Evolutionary conservation across 2,329 filamentous ascomycete species (phyloP).

Genomic region (Botrytis aclada): DNA sequence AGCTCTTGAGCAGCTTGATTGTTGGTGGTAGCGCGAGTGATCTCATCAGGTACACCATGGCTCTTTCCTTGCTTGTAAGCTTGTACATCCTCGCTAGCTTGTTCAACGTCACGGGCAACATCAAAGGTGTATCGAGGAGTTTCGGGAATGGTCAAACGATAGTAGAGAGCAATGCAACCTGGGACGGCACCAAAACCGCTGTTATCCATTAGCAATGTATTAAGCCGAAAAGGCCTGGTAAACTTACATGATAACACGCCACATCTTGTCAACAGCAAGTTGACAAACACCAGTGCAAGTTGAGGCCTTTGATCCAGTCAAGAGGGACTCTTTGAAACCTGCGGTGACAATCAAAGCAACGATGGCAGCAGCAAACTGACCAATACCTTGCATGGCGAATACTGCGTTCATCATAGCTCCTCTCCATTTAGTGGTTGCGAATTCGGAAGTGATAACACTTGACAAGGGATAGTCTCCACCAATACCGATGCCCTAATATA

Average conservation of each 20-base stretch:
- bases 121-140: conserved; percentile 88
- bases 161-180: conserved; percentile 79
- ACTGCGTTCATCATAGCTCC: conserved; percentile 85
- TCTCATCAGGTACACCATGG: conserved; percentile 53
- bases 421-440: conserved; percentile 80
- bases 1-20: conserved; percentile 47
- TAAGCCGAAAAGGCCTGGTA: background rate
- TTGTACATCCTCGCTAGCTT: conserved; percentile 68
- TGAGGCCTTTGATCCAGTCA: conserved; percentile 48
- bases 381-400: conserved; percentile 84
- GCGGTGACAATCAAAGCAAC: conserved; percentile 72
- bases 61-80: conserved; percentile 67
- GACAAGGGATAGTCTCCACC: conserved; percentile 80
- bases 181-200: conserved; percentile 74
- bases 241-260: conserved; percentile 64
- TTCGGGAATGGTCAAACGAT: conserved; percentile 79
- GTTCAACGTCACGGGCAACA: conserved; percentile 69
- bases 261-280: conserved; percentile 82
- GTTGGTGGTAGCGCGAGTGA: conserved; percentile 46
- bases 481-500: conserved; percentile 55
- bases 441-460: conserved; percentile 82
- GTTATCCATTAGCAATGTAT: background rate
- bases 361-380: conserved; percentile 72
- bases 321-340: conserved; percentile 65
- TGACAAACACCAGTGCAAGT: conserved; percentile 63